Base-by-base conservation (phyloP, 1,139 yeast species). In the Saccharomyces hybrid region DNA sequence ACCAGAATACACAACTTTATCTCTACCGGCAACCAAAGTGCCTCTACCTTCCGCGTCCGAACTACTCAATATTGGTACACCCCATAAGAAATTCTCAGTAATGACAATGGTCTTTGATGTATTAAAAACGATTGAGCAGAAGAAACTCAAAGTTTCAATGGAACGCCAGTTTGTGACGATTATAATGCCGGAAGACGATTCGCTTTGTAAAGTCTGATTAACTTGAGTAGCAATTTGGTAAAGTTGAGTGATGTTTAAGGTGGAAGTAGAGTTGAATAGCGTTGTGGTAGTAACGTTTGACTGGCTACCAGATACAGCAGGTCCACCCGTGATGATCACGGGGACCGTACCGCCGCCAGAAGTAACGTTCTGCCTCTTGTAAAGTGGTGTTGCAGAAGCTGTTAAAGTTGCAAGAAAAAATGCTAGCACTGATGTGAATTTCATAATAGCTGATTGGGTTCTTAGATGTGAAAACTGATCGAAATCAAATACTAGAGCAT, bases 91-190 rank as follows among this genome's bases (percentile, higher is more conserved):
- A 49, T 63, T 60, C 26, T 59, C 58, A 25, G 65, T 51, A 44
- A 68, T 59, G 25, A 68, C 64, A 31, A 67, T 57, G 25, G 66
- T 56, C 56, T 65, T 63, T 49, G 57, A 56, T 20, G 66, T 60
- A 51, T 64, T 57, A 14, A 64, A 52, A 26, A 66, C 59, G 14
- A 65, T 54, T 14, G 65, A 58, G 29, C 61, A 55, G 59, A 64
- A 68, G 61, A 66, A 67, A 5, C 67, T 64, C 8, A 67, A 53
- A 9, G 64, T 56, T 51, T 65, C 70, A 31, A 67, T 46, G 8
- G 70, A 61, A 8, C 56, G 55, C 41, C 57, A 51, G 52, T 59
- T 57, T 47, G 63, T 62, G 11, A 63, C 55, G 23, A 68, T 60
- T 14, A 67, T 69, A 26, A 66, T 61, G 51, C 66, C 65, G 38